phyloP scores from a whole-genome alignment of 306 rosid genomes.

The Senna tora region DNA sequence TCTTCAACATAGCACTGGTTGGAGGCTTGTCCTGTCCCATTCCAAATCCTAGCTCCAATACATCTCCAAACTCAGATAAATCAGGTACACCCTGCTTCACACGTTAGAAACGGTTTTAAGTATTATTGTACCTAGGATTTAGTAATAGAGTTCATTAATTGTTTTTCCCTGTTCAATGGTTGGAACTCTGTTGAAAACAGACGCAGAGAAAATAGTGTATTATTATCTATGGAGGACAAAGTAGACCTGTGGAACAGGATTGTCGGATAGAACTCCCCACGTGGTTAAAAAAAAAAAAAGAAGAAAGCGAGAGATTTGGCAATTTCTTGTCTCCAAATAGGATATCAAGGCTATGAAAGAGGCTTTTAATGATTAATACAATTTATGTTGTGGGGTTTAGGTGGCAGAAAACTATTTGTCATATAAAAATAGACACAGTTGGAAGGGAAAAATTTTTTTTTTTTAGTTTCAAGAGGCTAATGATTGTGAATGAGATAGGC shows the following conservation, averaged over 20 bases:
- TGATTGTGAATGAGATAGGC: constrained; percentile 28
- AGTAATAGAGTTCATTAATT: constrained; percentile 32
- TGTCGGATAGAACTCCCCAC: constrained; percentile 38
- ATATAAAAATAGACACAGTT: constrained; percentile 15
- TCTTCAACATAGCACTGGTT: constrained; percentile 74
- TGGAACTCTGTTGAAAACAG: constrained; percentile 17
- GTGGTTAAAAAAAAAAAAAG: constrained; percentile 21
- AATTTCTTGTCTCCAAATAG: constrained; percentile 40
- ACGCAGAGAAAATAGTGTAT: constrained; percentile 20
- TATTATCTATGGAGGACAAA: constrained; percentile 8
- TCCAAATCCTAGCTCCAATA: constrained; percentile 71
- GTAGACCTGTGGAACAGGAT: constrained; percentile 28
- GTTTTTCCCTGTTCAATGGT: constrained; percentile 43
- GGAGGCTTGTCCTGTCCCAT: constrained; percentile 78
- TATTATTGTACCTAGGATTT: too few relatives aligned
- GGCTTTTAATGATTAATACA: constrained; percentile 46
- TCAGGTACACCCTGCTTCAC: constrained; percentile 76
- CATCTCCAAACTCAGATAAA: constrained; percentile 78
- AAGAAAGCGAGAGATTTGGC: constrained; percentile 14
- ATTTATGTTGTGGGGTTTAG: constrained; percentile 22
- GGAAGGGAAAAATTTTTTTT: constrained; percentile 23
- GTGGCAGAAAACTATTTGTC: constrained; percentile 27
- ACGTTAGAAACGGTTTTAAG: constrained; percentile 8
- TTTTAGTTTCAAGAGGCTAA: constrained; percentile 29
- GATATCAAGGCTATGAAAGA: constrained; percentile 28